Conservation (phyloP, 345 rosid genomes). For the Hibiscus syriacus region DNA sequence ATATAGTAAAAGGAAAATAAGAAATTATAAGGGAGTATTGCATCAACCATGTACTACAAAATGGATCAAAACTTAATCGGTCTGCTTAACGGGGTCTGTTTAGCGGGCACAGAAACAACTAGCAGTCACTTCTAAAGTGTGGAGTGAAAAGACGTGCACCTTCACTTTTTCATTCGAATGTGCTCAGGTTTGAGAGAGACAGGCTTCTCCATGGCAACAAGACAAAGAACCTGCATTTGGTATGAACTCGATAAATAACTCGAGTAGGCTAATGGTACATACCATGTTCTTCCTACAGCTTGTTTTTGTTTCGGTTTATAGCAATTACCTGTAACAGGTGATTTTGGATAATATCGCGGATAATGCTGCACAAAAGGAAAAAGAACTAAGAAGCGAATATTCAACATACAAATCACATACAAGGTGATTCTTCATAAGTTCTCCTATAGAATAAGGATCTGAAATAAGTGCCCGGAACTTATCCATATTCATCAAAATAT, state of each 20-base stretch:
- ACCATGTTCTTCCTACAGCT: neutral
- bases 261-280: neutral
- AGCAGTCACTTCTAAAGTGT: neutral
- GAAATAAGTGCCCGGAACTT: conserved; percentile 14
- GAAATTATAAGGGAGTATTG: neutral
- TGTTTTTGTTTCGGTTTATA: neutral
- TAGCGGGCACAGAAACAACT: conserved; percentile 3
- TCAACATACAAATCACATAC: neutral
- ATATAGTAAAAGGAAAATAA: neutral
- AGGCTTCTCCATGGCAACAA: conserved; percentile 97
- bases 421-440: neutral
- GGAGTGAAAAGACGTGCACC: conserved; percentile 31
- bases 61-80: neutral
- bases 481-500: conserved; percentile 98
- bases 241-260: conserved; percentile 4
- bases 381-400: conserved; percentile 13
- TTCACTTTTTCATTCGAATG: conserved; percentile 99
- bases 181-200: conserved; percentile 84
- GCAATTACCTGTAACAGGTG: conserved; percentile 84
- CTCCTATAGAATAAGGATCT: neutral
- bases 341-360: conserved; percentile 96
- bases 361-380: conserved; percentile 55
- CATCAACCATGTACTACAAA: neutral
- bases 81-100: neutral
- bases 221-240: conserved; percentile 70